These are phyloP conservation scores for Cercospora zeina DNA, from an alignment of 2,329 filamentous ascomycete species.

Conservation along the genomic window DNA sequence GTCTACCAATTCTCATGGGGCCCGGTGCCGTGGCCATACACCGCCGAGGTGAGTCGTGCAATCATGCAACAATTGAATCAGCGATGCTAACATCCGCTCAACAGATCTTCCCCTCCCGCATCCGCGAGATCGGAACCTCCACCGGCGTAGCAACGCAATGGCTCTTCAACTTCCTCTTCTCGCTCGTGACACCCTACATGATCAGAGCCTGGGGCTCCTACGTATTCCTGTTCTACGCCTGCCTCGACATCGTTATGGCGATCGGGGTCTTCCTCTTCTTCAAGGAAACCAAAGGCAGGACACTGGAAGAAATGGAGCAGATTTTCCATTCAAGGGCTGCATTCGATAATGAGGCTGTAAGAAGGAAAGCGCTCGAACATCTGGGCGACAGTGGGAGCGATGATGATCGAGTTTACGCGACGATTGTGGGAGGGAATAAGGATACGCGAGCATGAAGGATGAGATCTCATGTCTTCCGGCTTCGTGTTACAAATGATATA, in stretches of 20 bases:
- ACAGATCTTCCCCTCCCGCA: slow-evolving; percentile 54
- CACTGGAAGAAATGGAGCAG: slow-evolving; percentile 42
- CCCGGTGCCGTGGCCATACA: slow-evolving; percentile 53
- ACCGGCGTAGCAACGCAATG: slow-evolving; percentile 54
- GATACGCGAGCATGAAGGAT: not conserved
- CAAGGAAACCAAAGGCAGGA: slow-evolving; percentile 43
- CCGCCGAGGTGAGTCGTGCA: slow-evolving; percentile 37
- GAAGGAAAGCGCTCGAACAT: slow-evolving; percentile 24
- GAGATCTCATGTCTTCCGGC: not conserved
- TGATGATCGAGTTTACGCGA: not conserved
- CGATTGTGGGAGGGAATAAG: not conserved
- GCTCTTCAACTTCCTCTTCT: slow-evolving; percentile 55
- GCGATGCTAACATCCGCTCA: not conserved
- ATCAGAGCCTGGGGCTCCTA: slow-evolving; percentile 54
- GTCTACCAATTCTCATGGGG: slow-evolving; percentile 57
- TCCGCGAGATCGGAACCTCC: slow-evolving; percentile 54
- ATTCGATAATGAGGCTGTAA: slow-evolving; percentile 33
- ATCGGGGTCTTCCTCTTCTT: slow-evolving; percentile 44
- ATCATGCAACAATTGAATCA: not conserved
- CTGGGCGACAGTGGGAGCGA: slow-evolving; percentile 20
- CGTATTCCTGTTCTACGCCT: slow-evolving; percentile 48
- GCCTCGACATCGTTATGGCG: slow-evolving; percentile 49
- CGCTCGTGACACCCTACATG: slow-evolving; percentile 54
- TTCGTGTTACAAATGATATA: not conserved
- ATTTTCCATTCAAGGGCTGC: slow-evolving; percentile 33